Base-by-base conservation (phyloP, 2,329 filamentous ascomycete genomes). In the Cytospora schulzeri region DNA sequence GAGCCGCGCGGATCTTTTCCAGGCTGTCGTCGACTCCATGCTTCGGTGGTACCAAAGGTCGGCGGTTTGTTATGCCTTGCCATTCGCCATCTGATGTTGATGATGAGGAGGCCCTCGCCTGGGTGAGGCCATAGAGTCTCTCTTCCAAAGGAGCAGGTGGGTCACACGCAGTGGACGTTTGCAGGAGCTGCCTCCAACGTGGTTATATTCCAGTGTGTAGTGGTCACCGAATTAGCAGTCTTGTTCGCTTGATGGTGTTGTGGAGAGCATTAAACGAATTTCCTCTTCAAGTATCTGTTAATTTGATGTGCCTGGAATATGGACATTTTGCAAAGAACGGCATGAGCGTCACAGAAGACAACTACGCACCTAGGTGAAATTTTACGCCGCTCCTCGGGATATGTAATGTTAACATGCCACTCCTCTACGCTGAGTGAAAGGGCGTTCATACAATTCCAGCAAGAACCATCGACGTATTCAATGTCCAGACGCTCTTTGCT, bases 161-260 rank as follows among this genome's bases (percentile, higher is more conserved):
- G 66, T 64, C 55, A 69, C 62, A 31, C 51, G 58, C 50, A 69
- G 48, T 66, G 9, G 50, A 48, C 24, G n/a, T 11, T 19, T 67
- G 31, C 63, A 65, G 53, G 51, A 69, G 63, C 56, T 67, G 71
- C 71, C 4, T 69, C 72, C 4, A 14, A 31, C 0, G 51, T 69
- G 19, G 53, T 17, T 68, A 9, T 73, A 72, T 48, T 72, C 68
- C 56, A 66, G 68, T 8, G 26, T 4, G 9, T 50, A 55, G 26
- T 72, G 71, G 71, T 17, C 24, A 26, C 33, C 19, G 26, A 56
- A 38, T 24, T 6, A 12, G 53, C 7, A 24, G 9, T 9, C 17
- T 41, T 41, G 38, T 9, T 41, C 38, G 38, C 15, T 41, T n/a
- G 11, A 41, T 5, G 38, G n/a, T 11, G 19, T 41, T 17, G 38